Percentiles rank a stretch among this genome's conserved stretches.
Evolutionary conservation across 2,329 filamentous ascomycete species (phyloP).

Genomic region (Biscogniauxia sp.): DNA sequence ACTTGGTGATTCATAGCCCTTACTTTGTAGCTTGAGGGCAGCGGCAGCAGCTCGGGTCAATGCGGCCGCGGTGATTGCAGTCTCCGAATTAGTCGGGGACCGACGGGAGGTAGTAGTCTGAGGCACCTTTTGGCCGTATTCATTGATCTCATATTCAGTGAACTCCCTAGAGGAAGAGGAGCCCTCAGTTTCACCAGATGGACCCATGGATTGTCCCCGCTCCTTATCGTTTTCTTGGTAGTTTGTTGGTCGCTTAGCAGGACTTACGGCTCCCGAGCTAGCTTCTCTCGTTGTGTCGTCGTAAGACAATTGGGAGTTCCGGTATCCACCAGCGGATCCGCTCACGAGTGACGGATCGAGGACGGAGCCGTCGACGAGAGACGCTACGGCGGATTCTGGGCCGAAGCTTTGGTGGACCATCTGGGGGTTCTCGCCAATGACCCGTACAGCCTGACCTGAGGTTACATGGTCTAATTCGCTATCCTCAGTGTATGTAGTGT

Average conservation of each 20-base stretch:
- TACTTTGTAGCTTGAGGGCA: slow-evolving; percentile 48
- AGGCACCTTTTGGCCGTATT: slow-evolving; percentile 55
- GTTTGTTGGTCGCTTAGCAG: slow-evolving; percentile 40
- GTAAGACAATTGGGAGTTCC: slow-evolving; percentile 33
- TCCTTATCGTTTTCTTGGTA: slow-evolving; percentile 40
- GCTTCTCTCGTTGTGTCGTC: slow-evolving; percentile 17
- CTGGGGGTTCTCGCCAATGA: slow-evolving; percentile 70
- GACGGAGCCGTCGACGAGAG: slow-evolving; percentile 73
- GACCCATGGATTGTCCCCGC: slow-evolving; percentile 39
- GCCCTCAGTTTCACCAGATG: slow-evolving; percentile 24
- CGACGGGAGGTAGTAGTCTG: slow-evolving; percentile 43
- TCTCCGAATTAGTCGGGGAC: slow-evolving; percentile 56
- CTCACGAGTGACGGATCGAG: slow-evolving; percentile 67
- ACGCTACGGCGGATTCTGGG: slow-evolving; percentile 88
- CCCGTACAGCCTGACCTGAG: slow-evolving; percentile 68
- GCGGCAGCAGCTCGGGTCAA: slow-evolving; percentile 50
- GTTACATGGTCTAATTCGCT: slow-evolving; percentile 59
- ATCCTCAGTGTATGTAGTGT: slow-evolving; percentile 49
- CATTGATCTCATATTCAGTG: slow-evolving; percentile 56
- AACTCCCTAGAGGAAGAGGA: slow-evolving; percentile 43
- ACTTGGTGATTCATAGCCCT: slow-evolving; percentile 37
- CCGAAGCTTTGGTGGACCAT: slow-evolving; percentile 70
- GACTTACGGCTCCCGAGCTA: slow-evolving; percentile 36
- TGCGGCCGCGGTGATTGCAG: slow-evolving; percentile 56
- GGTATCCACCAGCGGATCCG: slow-evolving; percentile 49